Conservation (phyloP, 768 basidiomycete genomes). For the Lanmaoa pseudosensibilis region DNA sequence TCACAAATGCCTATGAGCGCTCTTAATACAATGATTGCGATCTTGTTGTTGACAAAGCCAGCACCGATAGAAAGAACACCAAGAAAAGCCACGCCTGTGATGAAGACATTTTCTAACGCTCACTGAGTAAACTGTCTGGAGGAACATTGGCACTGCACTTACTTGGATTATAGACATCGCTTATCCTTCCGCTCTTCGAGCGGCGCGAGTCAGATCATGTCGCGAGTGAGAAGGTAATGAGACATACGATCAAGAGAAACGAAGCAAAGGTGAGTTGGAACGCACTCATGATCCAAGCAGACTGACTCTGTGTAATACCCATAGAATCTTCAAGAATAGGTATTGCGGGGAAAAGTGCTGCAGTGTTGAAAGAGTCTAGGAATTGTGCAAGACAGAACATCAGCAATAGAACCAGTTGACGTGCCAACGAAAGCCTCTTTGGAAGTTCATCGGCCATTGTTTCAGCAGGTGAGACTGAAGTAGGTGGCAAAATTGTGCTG, state of each 20-base stretch:
- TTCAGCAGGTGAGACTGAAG: not conserved
- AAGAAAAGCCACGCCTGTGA: conserved; percentile 41
- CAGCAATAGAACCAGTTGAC: conserved; percentile 33
- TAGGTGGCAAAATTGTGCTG: conserved; percentile 12
- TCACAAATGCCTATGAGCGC: conserved; percentile 50
- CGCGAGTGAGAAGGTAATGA: not conserved
- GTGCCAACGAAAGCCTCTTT: conserved; percentile 21
- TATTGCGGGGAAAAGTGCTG: conserved; percentile 41
- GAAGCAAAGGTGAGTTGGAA: conserved; percentile 49
- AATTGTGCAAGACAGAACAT: conserved; percentile 44
- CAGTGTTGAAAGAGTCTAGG: conserved; percentile 45
- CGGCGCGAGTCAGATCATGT: conserved; percentile 6
- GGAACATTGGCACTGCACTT: conserved; percentile 15
- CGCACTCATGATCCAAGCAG: conserved; percentile 41
- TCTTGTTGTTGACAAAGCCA: conserved; percentile 47
- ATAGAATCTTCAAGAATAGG: conserved; percentile 31
- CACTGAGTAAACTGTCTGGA: conserved; percentile 30
- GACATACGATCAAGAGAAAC: conserved; percentile 29
- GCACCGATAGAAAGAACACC: conserved; percentile 45
- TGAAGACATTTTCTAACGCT: conserved; percentile 42
- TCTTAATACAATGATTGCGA: conserved; percentile 49
- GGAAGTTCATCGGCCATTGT: conserved; percentile 1
- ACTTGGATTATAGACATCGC: conserved; percentile 34
- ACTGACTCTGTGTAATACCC: conserved; percentile 11
- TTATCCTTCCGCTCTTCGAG: conserved; percentile 25